These are phyloP conservation scores for Apiospora saccharicola DNA, from an alignment of 2,329 filamentous ascomycete genomes.

Conservation along the genomic window DNA sequence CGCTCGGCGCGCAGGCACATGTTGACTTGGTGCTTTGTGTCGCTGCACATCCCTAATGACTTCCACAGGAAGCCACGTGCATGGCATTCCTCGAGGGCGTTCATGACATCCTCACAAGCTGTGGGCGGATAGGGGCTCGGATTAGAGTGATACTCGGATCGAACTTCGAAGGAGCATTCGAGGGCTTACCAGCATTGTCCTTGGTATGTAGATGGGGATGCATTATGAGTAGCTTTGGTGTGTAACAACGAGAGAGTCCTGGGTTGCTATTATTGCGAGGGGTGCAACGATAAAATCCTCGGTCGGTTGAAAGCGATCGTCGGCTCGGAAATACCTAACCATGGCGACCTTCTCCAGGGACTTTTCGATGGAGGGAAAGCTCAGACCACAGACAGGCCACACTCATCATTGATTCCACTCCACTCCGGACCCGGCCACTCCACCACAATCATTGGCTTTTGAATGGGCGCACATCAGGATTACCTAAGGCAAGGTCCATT, in stretches of 20 bases:
- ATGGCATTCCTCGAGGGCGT: constrained; percentile 93
- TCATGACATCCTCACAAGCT: constrained; percentile 97
- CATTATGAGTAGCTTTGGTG: constrained; percentile 62
- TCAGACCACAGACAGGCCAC: constrained; percentile 15
- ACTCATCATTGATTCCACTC: neutral
- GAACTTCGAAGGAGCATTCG: constrained; percentile 5
- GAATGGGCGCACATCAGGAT: constrained; percentile 18
- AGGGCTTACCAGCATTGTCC: constrained; percentile 77
- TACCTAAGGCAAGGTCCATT: constrained; percentile 4
- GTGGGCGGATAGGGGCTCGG: constrained; percentile 23
- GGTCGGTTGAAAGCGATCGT: neutral
- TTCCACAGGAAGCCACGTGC: constrained; percentile 92
- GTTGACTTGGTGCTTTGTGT: constrained; percentile 83
- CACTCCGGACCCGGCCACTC: constrained; percentile 5
- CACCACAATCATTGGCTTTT: constrained; percentile 10
- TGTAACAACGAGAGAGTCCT: neutral
- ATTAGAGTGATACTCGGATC: neutral
- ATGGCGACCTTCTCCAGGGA: constrained; percentile 4
- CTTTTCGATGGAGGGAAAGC: constrained; percentile 1
- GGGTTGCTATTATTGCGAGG: neutral
- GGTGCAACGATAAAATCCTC: neutral
- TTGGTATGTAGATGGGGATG: constrained; percentile 97
- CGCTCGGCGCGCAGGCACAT: constrained; percentile 84
- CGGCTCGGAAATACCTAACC: neutral
- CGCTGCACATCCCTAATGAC: constrained; percentile 87